phyloP scores from a whole-genome alignment of 345 rosid species.

The Alliaria petiolata region DNA sequence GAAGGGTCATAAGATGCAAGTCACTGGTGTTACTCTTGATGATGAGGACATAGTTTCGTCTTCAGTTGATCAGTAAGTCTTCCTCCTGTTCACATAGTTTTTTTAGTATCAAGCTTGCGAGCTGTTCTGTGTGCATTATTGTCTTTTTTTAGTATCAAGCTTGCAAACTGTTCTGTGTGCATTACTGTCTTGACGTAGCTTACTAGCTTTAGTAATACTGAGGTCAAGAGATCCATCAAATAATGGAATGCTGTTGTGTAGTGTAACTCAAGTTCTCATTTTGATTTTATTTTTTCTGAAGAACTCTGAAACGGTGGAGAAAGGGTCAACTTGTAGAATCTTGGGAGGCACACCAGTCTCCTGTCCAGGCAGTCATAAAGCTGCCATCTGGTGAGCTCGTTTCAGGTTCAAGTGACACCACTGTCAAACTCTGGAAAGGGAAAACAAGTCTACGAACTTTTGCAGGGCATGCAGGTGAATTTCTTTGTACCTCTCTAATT shows the following conservation, averaged over 20 bases:
- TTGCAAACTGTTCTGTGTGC: too few species aligned
- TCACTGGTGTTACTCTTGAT: slow-evolving; percentile 72
- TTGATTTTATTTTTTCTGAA: slow-evolving; percentile 24
- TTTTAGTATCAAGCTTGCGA: too few species aligned
- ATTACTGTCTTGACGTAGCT: neutral
- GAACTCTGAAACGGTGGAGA: slow-evolving; percentile 85
- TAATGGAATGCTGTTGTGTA: neutral
- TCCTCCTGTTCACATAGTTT: neutral
- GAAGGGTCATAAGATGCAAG: slow-evolving; percentile 82
- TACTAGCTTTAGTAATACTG: neutral
- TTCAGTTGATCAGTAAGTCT: slow-evolving; percentile 80
- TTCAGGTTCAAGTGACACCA: slow-evolving; percentile 88
- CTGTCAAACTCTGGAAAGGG: slow-evolving; percentile 82
- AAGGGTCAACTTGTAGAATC: slow-evolving; percentile 71
- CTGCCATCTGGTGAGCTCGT: slow-evolving; percentile 90
- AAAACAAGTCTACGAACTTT: slow-evolving; percentile 71
- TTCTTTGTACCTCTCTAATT: neutral
- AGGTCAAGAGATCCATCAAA: neutral
- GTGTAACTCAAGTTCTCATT: slow-evolving; percentile 4
- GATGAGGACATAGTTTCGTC: slow-evolving; percentile 69
- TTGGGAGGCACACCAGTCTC: slow-evolving; percentile 91
- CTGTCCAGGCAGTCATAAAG: slow-evolving; percentile 79
- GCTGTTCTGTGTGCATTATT: too few species aligned
- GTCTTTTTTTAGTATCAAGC: too few species aligned
- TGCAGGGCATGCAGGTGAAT: slow-evolving; percentile 78